Evolutionary conservation across 2,329 filamentous ascomycete genomes (phyloP).

Genomic region (Teratosphaeria gauchensis): DNA sequence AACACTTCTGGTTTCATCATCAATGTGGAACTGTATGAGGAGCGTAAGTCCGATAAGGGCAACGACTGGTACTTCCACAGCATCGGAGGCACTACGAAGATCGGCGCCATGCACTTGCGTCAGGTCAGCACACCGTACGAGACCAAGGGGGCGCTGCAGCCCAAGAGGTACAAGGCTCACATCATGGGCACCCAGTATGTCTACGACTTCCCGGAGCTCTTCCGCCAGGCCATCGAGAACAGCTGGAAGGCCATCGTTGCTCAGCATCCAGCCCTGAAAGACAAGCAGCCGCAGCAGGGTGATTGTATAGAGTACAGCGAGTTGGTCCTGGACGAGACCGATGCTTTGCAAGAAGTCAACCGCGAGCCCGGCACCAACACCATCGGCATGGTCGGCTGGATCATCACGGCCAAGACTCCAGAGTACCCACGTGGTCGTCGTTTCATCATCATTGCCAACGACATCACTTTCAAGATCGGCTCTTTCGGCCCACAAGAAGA

Average conservation of each 20-base stretch:
- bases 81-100: slow-evolving; percentile 89
- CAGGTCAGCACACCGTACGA: slow-evolving; percentile 87
- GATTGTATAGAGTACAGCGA: slow-evolving; percentile 93
- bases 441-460: slow-evolving; percentile 96
- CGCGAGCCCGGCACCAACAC: slow-evolving; percentile 91
- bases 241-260: slow-evolving; percentile 71
- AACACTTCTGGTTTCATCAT: slow-evolving; percentile 98
- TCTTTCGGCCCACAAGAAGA: slow-evolving; percentile 96
- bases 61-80: slow-evolving; percentile 95
- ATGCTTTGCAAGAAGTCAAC: slow-evolving; percentile 84
- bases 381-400: slow-evolving; percentile 98
- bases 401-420: slow-evolving; percentile 86
- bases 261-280: slow-evolving; percentile 61
- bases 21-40: slow-evolving; percentile 93
- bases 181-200: slow-evolving; percentile 99
- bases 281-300: slow-evolving; percentile 73
- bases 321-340: slow-evolving; percentile 86
- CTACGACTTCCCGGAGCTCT: slow-evolving; percentile 98
- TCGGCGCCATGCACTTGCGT: slow-evolving; percentile 88
- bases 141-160: slow-evolving; percentile 97
- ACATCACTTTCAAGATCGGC: slow-evolving; percentile 98
- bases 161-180: slow-evolving; percentile 98
- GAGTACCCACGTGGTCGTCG: slow-evolving; percentile 88
- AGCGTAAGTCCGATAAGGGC: slow-evolving; percentile 95
- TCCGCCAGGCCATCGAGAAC: slow-evolving; percentile 96